Conservation (phyloP, 352 stramenopile species). For the Phytopythium ostracodes region DNA sequence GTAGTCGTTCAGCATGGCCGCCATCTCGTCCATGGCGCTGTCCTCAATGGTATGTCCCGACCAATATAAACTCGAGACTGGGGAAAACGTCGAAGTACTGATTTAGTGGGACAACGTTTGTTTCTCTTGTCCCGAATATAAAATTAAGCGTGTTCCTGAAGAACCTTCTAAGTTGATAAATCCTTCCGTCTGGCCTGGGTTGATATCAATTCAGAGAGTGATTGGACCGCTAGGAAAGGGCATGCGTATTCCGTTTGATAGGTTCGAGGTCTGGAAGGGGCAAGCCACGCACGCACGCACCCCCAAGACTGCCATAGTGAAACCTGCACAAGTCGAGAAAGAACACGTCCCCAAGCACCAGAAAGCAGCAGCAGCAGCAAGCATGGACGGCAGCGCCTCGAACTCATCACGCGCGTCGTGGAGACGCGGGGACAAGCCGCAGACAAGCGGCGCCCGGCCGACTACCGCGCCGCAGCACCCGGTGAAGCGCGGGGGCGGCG, state of each 20-base stretch:
- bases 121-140: background rate
- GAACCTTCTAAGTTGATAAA: background rate
- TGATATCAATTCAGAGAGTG: conserved; percentile 5
- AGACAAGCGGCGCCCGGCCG: background rate
- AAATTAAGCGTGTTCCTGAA: background rate
- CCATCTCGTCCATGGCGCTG: conserved; percentile 75
- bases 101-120: too few species aligned
- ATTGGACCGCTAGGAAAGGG: background rate
- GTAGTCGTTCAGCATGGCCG: conserved; percentile 53
- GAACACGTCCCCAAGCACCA: background rate
- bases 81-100: too few species aligned
- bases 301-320: background rate
- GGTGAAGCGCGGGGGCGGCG: conserved; percentile 16
- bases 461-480: background rate
- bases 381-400: background rate
- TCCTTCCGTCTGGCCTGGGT: background rate
- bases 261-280: background rate
- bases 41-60: too few species aligned
- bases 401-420: background rate
- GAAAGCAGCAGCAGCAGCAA: background rate
- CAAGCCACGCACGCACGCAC: conserved; percentile 3
- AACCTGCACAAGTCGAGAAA: background rate
- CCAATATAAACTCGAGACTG: too few species aligned
- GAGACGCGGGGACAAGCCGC: conserved; percentile 3
- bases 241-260: background rate